Evolutionary conservation across 2,329 filamentous ascomycete genomes (phyloP).

Genomic region (Sclerotinia sclerotiorum): DNA sequence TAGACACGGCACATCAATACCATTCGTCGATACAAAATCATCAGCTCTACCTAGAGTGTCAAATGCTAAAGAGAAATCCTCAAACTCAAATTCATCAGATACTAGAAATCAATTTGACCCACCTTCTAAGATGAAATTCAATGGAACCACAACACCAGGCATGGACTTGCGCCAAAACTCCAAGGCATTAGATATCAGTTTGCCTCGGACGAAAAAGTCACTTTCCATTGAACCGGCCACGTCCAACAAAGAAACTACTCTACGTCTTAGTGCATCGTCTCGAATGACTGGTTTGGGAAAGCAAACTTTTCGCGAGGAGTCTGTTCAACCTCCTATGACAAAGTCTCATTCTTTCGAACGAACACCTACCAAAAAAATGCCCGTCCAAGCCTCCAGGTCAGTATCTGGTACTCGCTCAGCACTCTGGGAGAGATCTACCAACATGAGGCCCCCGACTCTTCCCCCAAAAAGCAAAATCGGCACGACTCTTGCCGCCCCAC

Average conservation of each 20-base stretch:
- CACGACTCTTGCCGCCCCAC: not conserved
- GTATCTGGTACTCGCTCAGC: not conserved
- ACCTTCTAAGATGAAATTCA: too few relatives aligned
- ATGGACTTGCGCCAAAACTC: not conserved
- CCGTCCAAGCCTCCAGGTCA: not conserved
- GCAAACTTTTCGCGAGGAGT: not conserved
- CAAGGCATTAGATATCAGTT: too few relatives aligned
- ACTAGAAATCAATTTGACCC: not conserved
- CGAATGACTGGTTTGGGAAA: too few relatives aligned
- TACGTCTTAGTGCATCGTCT: not conserved
- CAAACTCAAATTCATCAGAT: not conserved
- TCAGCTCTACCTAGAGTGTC: not conserved
- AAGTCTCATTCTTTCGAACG: not conserved
- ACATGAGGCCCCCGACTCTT: constrained; percentile 32
- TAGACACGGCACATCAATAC: not conserved
- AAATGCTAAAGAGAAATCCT: not conserved
- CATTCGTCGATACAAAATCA: not conserved
- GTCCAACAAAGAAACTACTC: not conserved
- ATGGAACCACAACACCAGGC: not conserved
- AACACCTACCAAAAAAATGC: not conserved
- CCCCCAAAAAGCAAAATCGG: constrained; percentile 18
- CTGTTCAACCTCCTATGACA: not conserved
- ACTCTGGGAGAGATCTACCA: constrained; percentile 27
- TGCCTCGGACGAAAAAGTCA: not conserved
- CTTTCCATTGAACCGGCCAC: not conserved